A percentile compares a stretch with the other conserved stretches of the same genome.
Conservation (phyloP, 495 filamentous ascomycete species). For the Lasiosphaeria miniovina region DNA sequence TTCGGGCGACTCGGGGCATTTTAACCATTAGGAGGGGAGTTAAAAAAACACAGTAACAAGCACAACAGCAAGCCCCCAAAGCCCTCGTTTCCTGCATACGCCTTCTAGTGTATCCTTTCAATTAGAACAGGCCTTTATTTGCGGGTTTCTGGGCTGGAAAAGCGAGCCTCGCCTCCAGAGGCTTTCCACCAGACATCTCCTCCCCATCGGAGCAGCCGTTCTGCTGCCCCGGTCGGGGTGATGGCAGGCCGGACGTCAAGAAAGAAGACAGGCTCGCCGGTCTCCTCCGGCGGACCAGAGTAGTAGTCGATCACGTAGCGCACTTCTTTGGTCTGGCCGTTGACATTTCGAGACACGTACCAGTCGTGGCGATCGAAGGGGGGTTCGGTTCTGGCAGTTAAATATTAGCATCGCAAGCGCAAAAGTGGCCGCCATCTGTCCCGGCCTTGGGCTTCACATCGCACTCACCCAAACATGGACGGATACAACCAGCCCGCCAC, state of each 20-base stretch:
- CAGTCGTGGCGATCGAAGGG: constrained; percentile 99
- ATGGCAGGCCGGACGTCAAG: constrained; percentile 94
- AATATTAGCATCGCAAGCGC: neutral
- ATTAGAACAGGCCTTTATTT: constrained; percentile 1
- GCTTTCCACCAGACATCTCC: constrained; percentile 92
- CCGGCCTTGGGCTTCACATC: constrained; percentile 2
- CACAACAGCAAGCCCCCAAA: no score
- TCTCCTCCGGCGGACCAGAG: constrained; percentile 77
- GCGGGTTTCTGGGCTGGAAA: no score
- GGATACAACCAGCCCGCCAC: constrained; percentile 75
- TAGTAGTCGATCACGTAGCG: constrained; percentile 99
- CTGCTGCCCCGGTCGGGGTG: constrained; percentile 78
- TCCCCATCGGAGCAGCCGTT: constrained; percentile 85
- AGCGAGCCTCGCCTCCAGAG: constrained; percentile 63
- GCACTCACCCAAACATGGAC: constrained; percentile 64
- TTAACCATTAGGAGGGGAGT: no score
- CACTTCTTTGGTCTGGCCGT: constrained; percentile 66
- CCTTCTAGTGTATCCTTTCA: constrained; percentile 1
- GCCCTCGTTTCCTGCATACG: no score
- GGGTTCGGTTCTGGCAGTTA: constrained; percentile 57
- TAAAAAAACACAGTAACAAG: no score
- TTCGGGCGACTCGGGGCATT: no score
- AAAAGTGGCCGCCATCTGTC: constrained; percentile 1
- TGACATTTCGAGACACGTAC: constrained; percentile 71
- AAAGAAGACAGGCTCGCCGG: constrained; percentile 92